Percentiles rank a stretch among this genome's conserved stretches.
These are phyloP conservation scores for Aureobasidium melanogenum DNA, from an alignment of 2,329 filamentous ascomycete species.

Conservation along the genomic window DNA sequence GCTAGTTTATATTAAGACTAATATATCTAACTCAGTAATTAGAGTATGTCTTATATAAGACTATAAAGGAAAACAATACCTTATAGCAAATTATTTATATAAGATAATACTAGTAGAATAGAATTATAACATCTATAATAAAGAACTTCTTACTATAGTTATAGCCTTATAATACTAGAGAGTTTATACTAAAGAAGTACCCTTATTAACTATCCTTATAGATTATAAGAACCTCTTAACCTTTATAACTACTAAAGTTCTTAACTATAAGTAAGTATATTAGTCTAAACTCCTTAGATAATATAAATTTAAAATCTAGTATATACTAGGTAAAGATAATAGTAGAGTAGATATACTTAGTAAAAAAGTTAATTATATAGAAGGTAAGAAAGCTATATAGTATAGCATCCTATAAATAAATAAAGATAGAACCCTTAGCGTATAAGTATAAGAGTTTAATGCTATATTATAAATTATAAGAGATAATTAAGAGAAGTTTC, in stretches of 20 bases:
- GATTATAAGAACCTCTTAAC: constrained; percentile 15
- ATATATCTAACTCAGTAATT: background rate
- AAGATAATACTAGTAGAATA: constrained; percentile 15
- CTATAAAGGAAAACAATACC: constrained; percentile 9
- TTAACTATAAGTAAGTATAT: constrained; percentile 8
- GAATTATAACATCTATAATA: constrained; percentile 14
- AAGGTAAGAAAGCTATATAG: background rate
- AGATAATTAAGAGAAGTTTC: constrained; percentile 6
- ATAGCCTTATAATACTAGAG: constrained; percentile 13
- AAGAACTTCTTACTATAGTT: constrained; percentile 2
- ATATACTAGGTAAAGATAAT: background rate
- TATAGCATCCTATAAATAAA: background rate
- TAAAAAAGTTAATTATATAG: background rate
- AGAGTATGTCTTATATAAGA: constrained; percentile 8
- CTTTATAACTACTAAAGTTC: constrained; percentile 15
- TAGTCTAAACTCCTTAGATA: constrained; percentile 12
- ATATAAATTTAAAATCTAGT: constrained; percentile 14
- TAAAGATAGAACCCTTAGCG: constrained; percentile 12
- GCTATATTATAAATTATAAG: background rate
- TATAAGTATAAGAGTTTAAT: constrained; percentile 4
- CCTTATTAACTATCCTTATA: background rate
- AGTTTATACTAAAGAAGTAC: background rate
- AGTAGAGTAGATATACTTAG: no score
- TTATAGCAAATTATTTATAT: constrained; percentile 14
- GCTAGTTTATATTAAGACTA: background rate